Evolutionary conservation across 306 rosid genomes (phyloP).

Genomic region (Potentilla sterilis): DNA sequence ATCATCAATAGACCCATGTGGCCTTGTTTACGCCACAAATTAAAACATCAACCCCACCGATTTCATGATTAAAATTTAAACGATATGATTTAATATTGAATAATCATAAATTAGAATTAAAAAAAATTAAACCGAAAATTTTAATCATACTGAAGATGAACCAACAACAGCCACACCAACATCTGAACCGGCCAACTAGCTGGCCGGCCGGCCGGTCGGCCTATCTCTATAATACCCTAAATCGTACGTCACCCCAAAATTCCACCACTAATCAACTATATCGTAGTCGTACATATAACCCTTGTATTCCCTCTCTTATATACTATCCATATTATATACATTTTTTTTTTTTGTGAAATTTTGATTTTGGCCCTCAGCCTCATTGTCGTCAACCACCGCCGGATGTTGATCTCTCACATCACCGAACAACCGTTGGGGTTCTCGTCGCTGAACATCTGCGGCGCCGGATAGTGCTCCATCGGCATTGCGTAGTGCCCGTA

Average conservation of each 20-base stretch:
- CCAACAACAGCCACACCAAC: constrained; percentile 17
- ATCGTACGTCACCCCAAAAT: background rate
- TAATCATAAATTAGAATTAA: background rate
- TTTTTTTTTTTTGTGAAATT: background rate
- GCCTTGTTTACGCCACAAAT: constrained; percentile 12
- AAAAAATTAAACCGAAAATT: background rate
- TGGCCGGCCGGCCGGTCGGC: constrained; percentile 12
- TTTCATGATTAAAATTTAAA: constrained; percentile 1
- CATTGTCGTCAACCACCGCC: background rate
- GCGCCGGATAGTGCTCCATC: constrained; percentile 26
- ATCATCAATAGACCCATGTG: constrained; percentile 1
- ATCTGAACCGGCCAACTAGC: constrained; percentile 23
- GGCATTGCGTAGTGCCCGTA: constrained; percentile 27
- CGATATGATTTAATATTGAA: constrained; percentile 1
- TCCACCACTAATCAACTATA: background rate
- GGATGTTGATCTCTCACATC: constrained; percentile 45
- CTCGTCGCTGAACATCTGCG: constrained; percentile 78
- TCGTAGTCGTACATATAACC: background rate
- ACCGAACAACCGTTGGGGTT: constrained; percentile 86
- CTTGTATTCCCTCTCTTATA: background rate
- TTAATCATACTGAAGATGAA: background rate
- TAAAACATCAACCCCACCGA: background rate
- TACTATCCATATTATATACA: constrained; percentile 6
- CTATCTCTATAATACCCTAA: background rate
- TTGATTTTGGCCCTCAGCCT: background rate